These are phyloP conservation scores for Citrus mangshanensis DNA, from an alignment of 345 rosid genomes.

Conservation along the genomic window DNA sequence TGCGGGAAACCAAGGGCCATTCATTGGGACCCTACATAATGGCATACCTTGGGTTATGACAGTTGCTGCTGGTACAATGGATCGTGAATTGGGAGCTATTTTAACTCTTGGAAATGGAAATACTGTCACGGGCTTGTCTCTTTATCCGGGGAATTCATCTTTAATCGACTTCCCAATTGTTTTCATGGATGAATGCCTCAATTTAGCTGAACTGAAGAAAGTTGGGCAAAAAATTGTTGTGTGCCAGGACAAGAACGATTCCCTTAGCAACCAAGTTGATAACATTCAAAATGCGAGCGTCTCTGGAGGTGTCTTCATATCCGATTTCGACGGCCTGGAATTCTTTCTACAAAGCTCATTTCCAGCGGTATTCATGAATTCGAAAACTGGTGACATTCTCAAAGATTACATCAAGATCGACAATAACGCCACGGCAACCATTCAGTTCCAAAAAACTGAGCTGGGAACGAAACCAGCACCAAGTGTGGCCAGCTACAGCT, in stretches of 20 bases:
- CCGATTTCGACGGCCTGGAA: slow-evolving; percentile 23
- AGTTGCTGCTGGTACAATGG: slow-evolving; percentile 45
- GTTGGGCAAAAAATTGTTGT: slow-evolving; percentile 34
- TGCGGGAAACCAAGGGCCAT: slow-evolving; percentile 42
- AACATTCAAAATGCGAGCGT: slow-evolving; percentile 21
- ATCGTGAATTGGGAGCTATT: slow-evolving; percentile 31
- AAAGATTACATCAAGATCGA: slow-evolving; percentile 34
- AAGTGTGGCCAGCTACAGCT: slow-evolving; percentile 41
- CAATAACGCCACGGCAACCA: slow-evolving; percentile 29
- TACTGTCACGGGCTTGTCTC: slow-evolving; percentile 29
- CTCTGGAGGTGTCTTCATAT: slow-evolving; percentile 42
- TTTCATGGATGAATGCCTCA: slow-evolving; percentile 37
- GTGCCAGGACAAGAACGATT: slow-evolving; percentile 35
- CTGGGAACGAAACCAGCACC: slow-evolving; percentile 40
- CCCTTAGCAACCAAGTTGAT: slow-evolving; percentile 23
- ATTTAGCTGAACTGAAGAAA: slow-evolving; percentile 18
- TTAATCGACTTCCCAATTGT: slow-evolving; percentile 23
- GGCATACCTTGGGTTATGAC: slow-evolving; percentile 52
- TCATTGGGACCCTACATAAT: slow-evolving; percentile 27
- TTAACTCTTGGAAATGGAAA: slow-evolving; percentile 27
- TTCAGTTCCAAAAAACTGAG: slow-evolving; percentile 34
- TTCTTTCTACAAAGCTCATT: slow-evolving; percentile 12
- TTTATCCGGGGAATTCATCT: slow-evolving; percentile 28
- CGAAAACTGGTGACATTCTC: slow-evolving; percentile 26
- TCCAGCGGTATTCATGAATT: slow-evolving; percentile 34